Percentiles rank a stretch among this genome's conserved stretches.
Evolutionary conservation across 441 rosid genomes (phyloP).

Genomic region (Omphalea diandra): DNA sequence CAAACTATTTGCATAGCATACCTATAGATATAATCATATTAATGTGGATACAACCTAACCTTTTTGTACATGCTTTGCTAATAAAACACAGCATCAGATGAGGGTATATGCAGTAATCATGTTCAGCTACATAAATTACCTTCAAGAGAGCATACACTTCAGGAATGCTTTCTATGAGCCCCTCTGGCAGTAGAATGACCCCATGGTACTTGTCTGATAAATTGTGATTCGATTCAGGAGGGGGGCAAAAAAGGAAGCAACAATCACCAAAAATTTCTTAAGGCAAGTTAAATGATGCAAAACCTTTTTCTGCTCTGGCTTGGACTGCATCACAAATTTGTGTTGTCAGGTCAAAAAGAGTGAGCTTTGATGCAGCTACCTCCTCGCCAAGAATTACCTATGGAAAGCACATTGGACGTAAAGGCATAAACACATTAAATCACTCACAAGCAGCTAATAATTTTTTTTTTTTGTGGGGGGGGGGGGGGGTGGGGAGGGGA

Average conservation of each 20-base stretch:
- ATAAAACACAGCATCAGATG: neutral
- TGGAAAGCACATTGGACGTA: constrained; percentile 14
- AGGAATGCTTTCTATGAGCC: constrained; percentile 96
- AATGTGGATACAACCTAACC: neutral
- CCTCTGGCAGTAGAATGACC: constrained; percentile 96
- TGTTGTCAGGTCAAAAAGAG: constrained; percentile 80
- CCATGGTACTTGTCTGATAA: constrained; percentile 88
- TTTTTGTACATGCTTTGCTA: neutral
- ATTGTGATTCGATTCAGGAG: constrained; percentile 23
- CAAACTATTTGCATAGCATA: neutral
- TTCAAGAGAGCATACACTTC: constrained; percentile 91
- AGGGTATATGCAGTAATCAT: neutral
- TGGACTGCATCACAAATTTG: constrained; percentile 98
- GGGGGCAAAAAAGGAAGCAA: constrained; percentile 19
- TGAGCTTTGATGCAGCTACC: constrained; percentile 96
- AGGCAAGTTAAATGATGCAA: constrained; percentile 22
- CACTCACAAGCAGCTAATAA: neutral
- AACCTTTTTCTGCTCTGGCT: constrained; percentile 91
- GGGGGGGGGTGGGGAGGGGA: too few relatives aligned
- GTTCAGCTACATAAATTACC: constrained; percentile 39
- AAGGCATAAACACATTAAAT: neutral
- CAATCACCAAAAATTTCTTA: constrained; percentile 19
- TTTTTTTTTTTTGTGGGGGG: too few relatives aligned
- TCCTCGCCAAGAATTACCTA: constrained; percentile 97
- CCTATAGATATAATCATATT: neutral